Conservation (phyloP, 805 yeast species). For the Candida xiaguanensis region DNA sequence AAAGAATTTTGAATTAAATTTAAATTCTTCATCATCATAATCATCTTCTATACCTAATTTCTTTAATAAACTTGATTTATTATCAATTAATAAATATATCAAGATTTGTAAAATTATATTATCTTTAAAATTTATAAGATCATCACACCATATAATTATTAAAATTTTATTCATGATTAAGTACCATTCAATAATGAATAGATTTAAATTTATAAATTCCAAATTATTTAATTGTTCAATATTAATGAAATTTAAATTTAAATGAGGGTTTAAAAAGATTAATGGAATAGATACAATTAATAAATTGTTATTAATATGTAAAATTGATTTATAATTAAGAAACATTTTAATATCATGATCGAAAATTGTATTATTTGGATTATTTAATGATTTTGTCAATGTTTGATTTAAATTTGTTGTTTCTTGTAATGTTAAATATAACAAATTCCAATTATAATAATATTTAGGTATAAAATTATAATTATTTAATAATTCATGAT, state of each 20-base stretch:
- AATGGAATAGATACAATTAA: constrained; percentile 51
- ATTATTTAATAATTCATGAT: constrained; percentile 47
- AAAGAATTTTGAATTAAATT: constrained; percentile 24
- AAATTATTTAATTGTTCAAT: constrained; percentile 24
- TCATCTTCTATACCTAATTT: background rate
- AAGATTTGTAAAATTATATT: constrained; percentile 28
- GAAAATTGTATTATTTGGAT: too few species aligned
- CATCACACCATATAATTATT: constrained; percentile 18
- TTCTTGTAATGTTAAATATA: constrained; percentile 47
- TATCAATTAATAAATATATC: constrained; percentile 18
- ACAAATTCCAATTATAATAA: constrained; percentile 41
- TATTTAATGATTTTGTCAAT: too few species aligned
- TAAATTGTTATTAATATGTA: constrained; percentile 44
- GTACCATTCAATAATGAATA: constrained; percentile 44
- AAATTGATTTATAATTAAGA: constrained; percentile 11
- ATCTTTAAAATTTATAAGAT: constrained; percentile 14
- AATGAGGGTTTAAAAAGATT: constrained; percentile 28
- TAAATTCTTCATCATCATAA: constrained; percentile 16
- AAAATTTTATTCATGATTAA: constrained; percentile 42
- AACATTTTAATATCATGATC: constrained; percentile 15
- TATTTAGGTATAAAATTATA: constrained; percentile 42
- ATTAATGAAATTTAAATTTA: constrained; percentile 14
- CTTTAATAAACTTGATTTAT: constrained; percentile 2
- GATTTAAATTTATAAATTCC: constrained; percentile 19
- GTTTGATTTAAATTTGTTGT: constrained; percentile 29